These are phyloP conservation scores for Sugiyamaella boreocaroliniensis DNA, from an alignment of 805 yeast species.

Conservation along the genomic window DNA sequence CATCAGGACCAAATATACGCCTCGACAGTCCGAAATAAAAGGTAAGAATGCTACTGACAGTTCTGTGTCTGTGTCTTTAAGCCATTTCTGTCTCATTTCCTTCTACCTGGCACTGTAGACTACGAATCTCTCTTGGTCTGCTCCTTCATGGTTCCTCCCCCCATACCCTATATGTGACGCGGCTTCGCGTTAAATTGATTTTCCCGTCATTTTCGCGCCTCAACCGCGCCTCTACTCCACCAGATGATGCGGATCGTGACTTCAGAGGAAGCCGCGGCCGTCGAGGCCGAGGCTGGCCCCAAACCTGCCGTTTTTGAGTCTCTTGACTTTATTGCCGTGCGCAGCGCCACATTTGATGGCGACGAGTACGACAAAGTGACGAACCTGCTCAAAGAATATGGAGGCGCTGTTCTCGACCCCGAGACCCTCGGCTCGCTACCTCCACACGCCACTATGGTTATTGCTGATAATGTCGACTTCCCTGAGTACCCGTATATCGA, in stretches of 20 bases:
- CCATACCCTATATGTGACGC: not conserved
- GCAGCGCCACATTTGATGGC: not conserved
- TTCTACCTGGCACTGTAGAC: too few species aligned
- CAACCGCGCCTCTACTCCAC: not conserved
- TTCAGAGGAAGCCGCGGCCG: not conserved
- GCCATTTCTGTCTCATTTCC: too few species aligned
- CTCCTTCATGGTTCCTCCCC: not conserved
- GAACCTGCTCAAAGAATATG: not conserved
- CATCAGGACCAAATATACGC: too few species aligned
- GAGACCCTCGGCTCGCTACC: not conserved
- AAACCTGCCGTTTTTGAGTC: not conserved
- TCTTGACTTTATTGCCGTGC: not conserved
- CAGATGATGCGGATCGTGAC: not conserved
- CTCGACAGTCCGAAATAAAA: too few species aligned
- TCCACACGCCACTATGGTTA: constrained; percentile 27
- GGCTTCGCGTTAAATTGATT: not conserved
- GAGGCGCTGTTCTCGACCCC: not conserved
- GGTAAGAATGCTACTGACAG: too few species aligned
- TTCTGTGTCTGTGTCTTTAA: too few species aligned
- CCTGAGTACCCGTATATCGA: constrained; percentile 43
- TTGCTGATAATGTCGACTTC: constrained; percentile 48
- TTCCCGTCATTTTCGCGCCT: not conserved
- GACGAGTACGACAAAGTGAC: not conserved
- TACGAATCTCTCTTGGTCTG: too few species aligned
- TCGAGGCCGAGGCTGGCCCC: not conserved